Evolutionary conservation across 192 early-diverging fungal genomes (phyloP), one percentile per base, ranked within the genome.

Genomic region (Spinellus fusiger): DNA sequence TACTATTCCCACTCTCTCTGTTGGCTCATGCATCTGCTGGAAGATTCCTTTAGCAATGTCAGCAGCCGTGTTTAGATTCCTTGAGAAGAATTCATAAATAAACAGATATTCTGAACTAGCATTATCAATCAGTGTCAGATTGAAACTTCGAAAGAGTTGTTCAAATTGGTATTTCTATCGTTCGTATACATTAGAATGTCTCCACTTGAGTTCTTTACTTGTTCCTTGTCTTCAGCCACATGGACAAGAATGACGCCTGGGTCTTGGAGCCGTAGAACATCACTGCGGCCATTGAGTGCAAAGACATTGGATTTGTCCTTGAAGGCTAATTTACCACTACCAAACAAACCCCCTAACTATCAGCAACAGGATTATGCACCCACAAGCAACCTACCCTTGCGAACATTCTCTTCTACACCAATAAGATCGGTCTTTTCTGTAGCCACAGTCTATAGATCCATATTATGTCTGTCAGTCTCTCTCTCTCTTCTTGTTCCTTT

Each of bases 31-130:
- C 7, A 97, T 88, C 16, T 93, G 89, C n/a, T 77, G 71, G 71
- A 96, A 97, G 20, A 89, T 80, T 40, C 78, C 69, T 40, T 80
- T 79, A 18, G 86, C 80, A 59, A 83, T 75, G 31, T 89, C 85
- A 47, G 73, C 80, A 61, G 84, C 84, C 5, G 83, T 84, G 65
- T 79, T 79, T 18, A 27, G 6, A 50, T 84, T 78, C 18, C 83
- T 84, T 35, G 86, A 77, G 70, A 99, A 97, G 76, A 95, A 99
- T 62, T 95, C 91, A 38, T 82, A 74, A 38, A 87, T 83, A 61
- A 99, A 99, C 33, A 93, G 77, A 70, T 97, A 97, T 73, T 99
- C 96, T 8, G 91, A 89, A 47, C 86, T 89, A 4, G 95, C 93
- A 64, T 97, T 96, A 77, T 99, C 96, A 49, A 92, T 86, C 49